Percentiles rank a stretch among this genome's conserved stretches.
Conservation (phyloP, 208 protist genomes). For the Porcisia hertigi region DNA sequence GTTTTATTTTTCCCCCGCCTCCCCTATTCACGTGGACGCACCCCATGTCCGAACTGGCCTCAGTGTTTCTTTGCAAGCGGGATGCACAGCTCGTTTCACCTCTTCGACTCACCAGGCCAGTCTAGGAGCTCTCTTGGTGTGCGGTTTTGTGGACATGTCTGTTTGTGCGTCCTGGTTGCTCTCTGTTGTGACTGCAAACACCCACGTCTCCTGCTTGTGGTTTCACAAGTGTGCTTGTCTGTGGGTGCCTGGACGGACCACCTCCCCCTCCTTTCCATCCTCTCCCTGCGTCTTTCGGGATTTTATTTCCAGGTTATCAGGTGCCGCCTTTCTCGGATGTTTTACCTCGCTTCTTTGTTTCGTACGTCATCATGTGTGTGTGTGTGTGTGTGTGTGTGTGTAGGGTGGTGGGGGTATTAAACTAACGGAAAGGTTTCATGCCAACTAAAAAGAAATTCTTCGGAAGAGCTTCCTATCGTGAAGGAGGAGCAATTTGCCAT, state of each 20-base stretch:
- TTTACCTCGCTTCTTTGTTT: constrained; percentile 5
- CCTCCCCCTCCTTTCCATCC: neutral
- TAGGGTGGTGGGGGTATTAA: neutral
- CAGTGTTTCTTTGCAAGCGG: too few relatives aligned
- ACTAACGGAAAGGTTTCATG: neutral
- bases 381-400: neutral
- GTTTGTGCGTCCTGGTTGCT: neutral
- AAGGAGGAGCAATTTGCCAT: neutral
- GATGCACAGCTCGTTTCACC: too few relatives aligned
- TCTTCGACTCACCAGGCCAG: too few relatives aligned
- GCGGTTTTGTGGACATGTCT: neutral
- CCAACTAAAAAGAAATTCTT: neutral
- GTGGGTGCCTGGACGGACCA: too few relatives aligned
- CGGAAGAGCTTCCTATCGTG: neutral
- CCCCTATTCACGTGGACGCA: too few relatives aligned
- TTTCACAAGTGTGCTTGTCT: too few relatives aligned
- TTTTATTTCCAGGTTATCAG: neutral
- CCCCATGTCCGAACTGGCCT: too few relatives aligned
- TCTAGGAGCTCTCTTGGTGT: neutral
- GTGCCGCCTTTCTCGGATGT: neutral
- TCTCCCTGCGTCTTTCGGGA: neutral
- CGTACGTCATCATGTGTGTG: constrained; percentile 5
- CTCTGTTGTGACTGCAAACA: neutral
- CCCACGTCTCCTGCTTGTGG: neutral
- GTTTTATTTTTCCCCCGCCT: too few relatives aligned